Base-by-base conservation (phyloP, 164 flowering plant species). In the Dillenia turbinata region DNA sequence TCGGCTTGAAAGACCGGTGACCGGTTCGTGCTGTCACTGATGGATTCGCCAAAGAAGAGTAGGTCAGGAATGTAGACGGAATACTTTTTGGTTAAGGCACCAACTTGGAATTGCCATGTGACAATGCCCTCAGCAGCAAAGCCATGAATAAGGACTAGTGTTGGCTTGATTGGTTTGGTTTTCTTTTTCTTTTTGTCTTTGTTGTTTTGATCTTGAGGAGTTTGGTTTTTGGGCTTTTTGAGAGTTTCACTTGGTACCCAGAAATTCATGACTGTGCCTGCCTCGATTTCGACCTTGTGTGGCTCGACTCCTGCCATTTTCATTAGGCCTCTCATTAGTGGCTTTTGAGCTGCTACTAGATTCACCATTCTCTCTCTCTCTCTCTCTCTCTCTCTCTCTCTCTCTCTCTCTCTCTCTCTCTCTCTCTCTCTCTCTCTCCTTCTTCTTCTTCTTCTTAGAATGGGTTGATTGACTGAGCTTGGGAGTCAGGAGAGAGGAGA, bases 71-170 rank as follows among this genome's bases (percentile, higher is more conserved):
- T 69, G 66, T 84, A 86, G 10, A 88, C 88, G 0, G 77, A 61
- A 67, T 87, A 90, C 33, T 88, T 77, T 13, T 72, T 81, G 2
- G 90, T 73, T 9, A 90, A 64, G 0, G 97, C 69, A 2, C 85
- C 86, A 0, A 86, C 83, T 64, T 90, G 97, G 71, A 88, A 90
- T 73, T 90, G 94, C 94, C 97, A 90, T 7, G 94, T 90, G 2
- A 86, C 92, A 1, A 88, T 81, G 12, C 97, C 96, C 57, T 90
- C 97, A 8, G 80, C 87, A 0, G 94, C 97, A 54, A 90, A 90
- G 4, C 97, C 97, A 57, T 90, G 97, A 2, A 90, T 60, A 6
- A 90, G 64, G 45, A 86, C 84, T 19, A 90, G 82, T 5, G 66
- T 85, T 0, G 89, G 88, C 61, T 82, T 84, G 22, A 54, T 67